Conservation (phyloP, 2,329 filamentous ascomycete genomes). For the Colletotrichum sp. region DNA sequence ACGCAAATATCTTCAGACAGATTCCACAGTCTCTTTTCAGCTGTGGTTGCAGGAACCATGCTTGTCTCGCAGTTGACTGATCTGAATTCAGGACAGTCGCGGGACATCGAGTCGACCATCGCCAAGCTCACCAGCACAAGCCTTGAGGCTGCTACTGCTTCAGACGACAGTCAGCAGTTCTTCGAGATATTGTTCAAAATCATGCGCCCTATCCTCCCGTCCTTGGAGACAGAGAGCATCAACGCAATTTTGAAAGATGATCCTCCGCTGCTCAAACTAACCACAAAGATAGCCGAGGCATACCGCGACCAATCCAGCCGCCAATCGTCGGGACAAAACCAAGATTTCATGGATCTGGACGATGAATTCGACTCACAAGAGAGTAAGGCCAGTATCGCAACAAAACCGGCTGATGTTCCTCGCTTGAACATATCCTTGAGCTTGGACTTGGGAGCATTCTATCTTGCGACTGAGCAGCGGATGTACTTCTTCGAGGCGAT, state of each 20-base stretch:
- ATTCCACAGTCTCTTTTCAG: constrained; percentile 57
- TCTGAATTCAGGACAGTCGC: constrained; percentile 52
- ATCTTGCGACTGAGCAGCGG: constrained; percentile 50
- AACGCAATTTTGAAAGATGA: constrained; percentile 41
- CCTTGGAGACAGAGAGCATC: constrained; percentile 42
- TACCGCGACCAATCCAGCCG: constrained; percentile 35
- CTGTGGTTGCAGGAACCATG: constrained; percentile 49
- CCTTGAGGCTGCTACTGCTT: constrained; percentile 43
- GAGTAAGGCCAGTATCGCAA: constrained; percentile 47
- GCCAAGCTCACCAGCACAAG: constrained; percentile 45
- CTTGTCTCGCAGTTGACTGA: constrained; percentile 53
- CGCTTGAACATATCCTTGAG: constrained; percentile 48
- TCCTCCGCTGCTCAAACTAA: constrained; percentile 46
- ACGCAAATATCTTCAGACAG: constrained; percentile 56
- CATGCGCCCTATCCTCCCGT: constrained; percentile 52
- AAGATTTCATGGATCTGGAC: constrained; percentile 72
- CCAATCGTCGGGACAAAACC: constrained; percentile 38
- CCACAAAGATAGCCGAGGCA: constrained; percentile 42
- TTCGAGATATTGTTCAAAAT: constrained; percentile 51
- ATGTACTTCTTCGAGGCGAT: constrained; percentile 50
- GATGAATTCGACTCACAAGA: constrained; percentile 66
- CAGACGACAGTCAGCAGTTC: constrained; percentile 51
- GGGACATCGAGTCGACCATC: constrained; percentile 51
- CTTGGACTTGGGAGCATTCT: constrained; percentile 51
- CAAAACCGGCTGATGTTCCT: constrained; percentile 46